Evolutionary conservation across 2,329 filamentous ascomycete species (phyloP).

Genomic region (Trichophyton mentagrophytes): DNA sequence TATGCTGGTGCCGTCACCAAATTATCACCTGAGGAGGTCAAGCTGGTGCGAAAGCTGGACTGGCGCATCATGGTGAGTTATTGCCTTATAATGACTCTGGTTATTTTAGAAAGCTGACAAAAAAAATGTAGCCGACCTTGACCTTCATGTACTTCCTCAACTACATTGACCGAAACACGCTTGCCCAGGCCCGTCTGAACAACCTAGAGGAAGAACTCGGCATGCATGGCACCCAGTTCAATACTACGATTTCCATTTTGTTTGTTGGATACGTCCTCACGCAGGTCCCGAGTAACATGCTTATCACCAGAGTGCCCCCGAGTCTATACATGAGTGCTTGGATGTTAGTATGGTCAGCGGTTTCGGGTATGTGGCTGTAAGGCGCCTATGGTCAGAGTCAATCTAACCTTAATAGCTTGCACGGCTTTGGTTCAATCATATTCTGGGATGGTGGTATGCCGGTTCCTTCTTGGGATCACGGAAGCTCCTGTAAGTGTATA

Average conservation of each 20-base stretch:
- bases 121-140: constrained; percentile 14
- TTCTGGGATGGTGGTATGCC: constrained; percentile 26
- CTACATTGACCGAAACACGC: constrained; percentile 15
- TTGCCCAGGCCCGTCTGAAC: constrained; percentile 15
- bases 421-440: constrained; percentile 34
- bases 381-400: not conserved
- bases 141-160: constrained; percentile 20
- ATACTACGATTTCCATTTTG: constrained; percentile 34
- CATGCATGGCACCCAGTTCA: constrained; percentile 33
- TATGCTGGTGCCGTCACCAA: constrained; percentile 30
- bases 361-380: constrained; percentile 5
- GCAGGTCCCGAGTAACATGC: constrained; percentile 15
- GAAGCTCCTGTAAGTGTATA: constrained; percentile 16
- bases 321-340: constrained; percentile 14
- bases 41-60: constrained; percentile 33
- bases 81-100: constrained; percentile 49
- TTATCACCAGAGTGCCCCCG: constrained; percentile 13
- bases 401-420: constrained; percentile 17
- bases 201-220: constrained; percentile 26
- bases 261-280: constrained; percentile 26
- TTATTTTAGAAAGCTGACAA: not conserved
- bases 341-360: constrained; percentile 6
- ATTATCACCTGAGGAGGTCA: constrained; percentile 31
- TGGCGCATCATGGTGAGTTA: constrained; percentile 38
- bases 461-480: constrained; percentile 14